phyloP scores from a whole-genome alignment of 495 filamentous ascomycete genomes.

The Talaromyces ruber region DNA sequence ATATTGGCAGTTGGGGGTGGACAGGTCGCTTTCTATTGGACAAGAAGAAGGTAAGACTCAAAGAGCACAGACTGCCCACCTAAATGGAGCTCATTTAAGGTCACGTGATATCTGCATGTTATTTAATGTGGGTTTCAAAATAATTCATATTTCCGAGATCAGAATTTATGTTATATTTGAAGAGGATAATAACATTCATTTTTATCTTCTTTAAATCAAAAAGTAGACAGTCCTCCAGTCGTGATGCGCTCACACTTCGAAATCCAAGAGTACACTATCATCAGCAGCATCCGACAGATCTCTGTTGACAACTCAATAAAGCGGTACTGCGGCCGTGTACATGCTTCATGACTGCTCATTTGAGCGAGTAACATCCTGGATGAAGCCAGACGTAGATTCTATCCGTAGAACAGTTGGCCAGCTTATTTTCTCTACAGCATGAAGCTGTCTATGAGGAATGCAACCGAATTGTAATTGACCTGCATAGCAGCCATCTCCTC shows the following conservation, averaged over 20 bases:
- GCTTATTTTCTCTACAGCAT: neutral
- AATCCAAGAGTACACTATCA: too few relatives aligned
- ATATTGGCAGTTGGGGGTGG: neutral
- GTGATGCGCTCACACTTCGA: neutral
- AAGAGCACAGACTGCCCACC: neutral
- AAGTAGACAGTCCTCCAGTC: neutral
- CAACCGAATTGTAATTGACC: neutral
- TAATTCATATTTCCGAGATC: neutral
- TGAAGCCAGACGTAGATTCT: too few relatives aligned
- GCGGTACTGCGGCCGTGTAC: too few relatives aligned
- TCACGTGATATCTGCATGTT: neutral
- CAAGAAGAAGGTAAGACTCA: neutral
- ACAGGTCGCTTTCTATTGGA: neutral
- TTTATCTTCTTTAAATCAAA: neutral
- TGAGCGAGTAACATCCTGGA: too few relatives aligned
- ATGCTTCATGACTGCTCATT: too few relatives aligned
- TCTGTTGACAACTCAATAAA: too few relatives aligned
- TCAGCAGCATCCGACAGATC: too few relatives aligned
- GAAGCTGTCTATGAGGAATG: neutral
- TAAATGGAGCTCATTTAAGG: neutral
- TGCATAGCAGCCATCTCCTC: neutral
- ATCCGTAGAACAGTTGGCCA: too few relatives aligned
- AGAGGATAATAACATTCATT: neutral
- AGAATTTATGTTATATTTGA: neutral
- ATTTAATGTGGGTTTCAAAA: neutral